Conservation (phyloP, 441 rosid species). For the Sinapis alba region DNA sequence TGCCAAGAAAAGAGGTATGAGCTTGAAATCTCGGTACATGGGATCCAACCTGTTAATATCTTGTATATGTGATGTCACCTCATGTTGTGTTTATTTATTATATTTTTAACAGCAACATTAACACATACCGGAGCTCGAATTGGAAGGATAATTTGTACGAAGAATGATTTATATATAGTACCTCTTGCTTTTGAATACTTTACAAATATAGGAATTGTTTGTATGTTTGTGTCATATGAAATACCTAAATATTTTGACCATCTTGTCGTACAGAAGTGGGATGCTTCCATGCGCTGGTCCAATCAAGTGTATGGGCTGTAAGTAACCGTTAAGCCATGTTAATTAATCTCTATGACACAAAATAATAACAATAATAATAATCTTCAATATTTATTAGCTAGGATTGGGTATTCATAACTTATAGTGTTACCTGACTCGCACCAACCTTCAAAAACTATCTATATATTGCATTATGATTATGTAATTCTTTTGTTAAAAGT, state of each 20-base stretch:
- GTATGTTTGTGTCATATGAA: not conserved
- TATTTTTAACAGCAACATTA: not conserved
- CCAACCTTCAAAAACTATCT: not conserved
- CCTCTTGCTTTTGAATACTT: not conserved
- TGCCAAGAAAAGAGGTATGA: slow-evolving; percentile 49
- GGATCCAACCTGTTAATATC: not conserved
- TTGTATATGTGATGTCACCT: not conserved
- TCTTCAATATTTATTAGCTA: not conserved
- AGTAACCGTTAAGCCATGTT: not conserved
- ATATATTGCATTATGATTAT: not conserved
- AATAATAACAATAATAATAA: too few relatives aligned
- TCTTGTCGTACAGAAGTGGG: slow-evolving; percentile 40
- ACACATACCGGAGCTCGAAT: slow-evolving; percentile 43
- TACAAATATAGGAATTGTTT: not conserved
- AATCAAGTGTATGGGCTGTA: slow-evolving; percentile 42
- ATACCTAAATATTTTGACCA: not conserved
- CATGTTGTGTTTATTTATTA: not conserved
- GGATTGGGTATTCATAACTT: not conserved
- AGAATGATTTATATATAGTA: not conserved
- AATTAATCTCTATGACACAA: not conserved
- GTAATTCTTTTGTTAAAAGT: not conserved
- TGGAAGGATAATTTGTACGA: slow-evolving; percentile 47
- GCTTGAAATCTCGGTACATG: not conserved
- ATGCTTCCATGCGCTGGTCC: slow-evolving; percentile 55
- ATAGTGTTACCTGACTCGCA: not conserved